A percentile compares a stretch with the other conserved stretches of the same genome.
Evolutionary conservation across 768 basidiomycete genomes (phyloP).

Genomic region (Lactarius tabidus): DNA sequence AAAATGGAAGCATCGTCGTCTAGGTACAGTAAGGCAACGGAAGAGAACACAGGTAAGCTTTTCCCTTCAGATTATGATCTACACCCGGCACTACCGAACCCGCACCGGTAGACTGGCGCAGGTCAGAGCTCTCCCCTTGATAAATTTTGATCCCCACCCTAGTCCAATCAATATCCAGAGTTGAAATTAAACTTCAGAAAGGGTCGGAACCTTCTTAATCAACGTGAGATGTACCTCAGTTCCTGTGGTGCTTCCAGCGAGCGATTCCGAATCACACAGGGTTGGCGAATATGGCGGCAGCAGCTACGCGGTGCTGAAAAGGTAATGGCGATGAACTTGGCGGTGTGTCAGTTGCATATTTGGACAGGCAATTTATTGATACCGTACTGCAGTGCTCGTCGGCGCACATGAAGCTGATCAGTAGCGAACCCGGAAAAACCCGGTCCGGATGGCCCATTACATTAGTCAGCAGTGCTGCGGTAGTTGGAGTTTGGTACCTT

Average conservation of each 20-base stretch:
- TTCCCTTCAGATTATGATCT: slow-evolving; percentile 17
- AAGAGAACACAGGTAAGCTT: not conserved
- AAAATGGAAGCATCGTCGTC: slow-evolving; percentile 13
- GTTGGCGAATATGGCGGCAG: not conserved
- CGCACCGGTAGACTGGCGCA: slow-evolving; percentile 7
- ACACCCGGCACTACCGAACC: not conserved
- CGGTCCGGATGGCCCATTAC: no score
- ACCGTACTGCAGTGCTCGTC: no score
- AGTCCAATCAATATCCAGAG: not conserved
- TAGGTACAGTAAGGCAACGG: slow-evolving; percentile 24
- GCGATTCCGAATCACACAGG: not conserved
- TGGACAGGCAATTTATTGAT: no score
- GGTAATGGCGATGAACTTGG: no score
- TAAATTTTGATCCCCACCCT: not conserved
- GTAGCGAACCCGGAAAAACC: no score
- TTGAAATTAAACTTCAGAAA: not conserved
- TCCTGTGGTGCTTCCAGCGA: not conserved
- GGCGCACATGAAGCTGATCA: no score
- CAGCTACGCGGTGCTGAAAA: no score
- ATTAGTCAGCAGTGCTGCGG: no score
- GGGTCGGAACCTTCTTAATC: not conserved
- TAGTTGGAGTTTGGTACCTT: no score
- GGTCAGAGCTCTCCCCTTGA: not conserved
- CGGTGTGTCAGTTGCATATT: no score
- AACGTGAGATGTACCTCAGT: not conserved